These are phyloP conservation scores for Solanum piurae DNA, from an alignment of 257 asterid species.

Conservation along the genomic window DNA sequence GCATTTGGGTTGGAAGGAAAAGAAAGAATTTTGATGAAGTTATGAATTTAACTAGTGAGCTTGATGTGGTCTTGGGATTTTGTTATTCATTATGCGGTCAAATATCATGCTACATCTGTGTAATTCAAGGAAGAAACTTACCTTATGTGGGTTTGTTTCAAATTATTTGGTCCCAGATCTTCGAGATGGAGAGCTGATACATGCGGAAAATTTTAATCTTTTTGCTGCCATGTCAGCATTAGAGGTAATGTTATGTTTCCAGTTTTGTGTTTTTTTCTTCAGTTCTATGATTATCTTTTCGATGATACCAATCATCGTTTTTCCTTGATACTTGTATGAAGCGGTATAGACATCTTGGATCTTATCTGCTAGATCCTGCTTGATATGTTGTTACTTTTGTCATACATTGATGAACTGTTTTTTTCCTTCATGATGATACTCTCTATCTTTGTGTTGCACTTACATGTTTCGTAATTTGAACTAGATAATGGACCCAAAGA, in stretches of 20 bases:
- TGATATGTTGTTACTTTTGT: background rate
- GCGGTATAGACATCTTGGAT: background rate
- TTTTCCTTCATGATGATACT: background rate
- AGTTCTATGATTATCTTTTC: background rate
- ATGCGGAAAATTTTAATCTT: constrained; percentile 78
- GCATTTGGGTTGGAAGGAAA: background rate
- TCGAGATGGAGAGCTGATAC: constrained; percentile 75
- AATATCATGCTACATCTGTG: background rate
- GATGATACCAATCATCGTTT: background rate
- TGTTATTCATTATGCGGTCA: background rate
- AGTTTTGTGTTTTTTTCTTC: background rate
- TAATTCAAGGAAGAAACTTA: background rate
- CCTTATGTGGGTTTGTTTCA: background rate
- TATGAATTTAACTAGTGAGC: background rate
- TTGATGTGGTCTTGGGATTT: background rate
- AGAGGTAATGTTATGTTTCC: constrained; percentile 53
- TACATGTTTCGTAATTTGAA: constrained; percentile 9
- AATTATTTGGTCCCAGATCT: constrained; percentile 51
- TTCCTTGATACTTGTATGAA: background rate
- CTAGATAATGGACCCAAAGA: constrained; percentile 99
- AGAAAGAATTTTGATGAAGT: background rate
- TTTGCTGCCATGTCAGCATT: constrained; percentile 99
- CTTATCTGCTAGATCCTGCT: background rate
- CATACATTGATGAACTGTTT: background rate
- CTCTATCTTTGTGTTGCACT: background rate